phyloP scores from a whole-genome alignment of 2,329 filamentous ascomycete genomes.

The Cordyceps pruinosa region DNA sequence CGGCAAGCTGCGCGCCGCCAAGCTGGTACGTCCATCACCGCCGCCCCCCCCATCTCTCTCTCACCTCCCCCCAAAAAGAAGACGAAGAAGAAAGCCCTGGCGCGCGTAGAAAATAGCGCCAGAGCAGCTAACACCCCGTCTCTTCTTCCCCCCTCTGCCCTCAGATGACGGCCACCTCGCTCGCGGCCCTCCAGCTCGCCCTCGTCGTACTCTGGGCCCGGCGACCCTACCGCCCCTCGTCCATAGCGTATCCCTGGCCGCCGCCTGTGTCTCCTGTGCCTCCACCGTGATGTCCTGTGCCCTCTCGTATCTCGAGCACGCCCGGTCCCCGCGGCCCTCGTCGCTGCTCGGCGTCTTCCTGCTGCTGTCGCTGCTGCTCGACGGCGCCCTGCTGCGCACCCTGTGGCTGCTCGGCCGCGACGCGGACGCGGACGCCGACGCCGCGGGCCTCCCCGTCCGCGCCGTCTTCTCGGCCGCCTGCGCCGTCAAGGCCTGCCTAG shows the following conservation, averaged over 20 bases:
- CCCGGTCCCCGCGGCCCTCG: constrained; percentile 26
- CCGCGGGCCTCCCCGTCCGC: no score
- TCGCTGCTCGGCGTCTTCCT: constrained; percentile 28
- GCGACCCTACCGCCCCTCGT: constrained; percentile 15
- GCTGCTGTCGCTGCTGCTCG: constrained; percentile 27
- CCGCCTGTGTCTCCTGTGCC: constrained; percentile 26
- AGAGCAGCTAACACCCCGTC: background rate
- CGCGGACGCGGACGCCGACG: no score
- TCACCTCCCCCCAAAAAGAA: background rate
- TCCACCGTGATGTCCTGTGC: constrained; percentile 26
- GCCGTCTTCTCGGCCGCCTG: constrained; percentile 30
- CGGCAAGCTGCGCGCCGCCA: constrained; percentile 19
- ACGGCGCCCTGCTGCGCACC: constrained; percentile 27
- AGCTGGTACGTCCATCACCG: constrained; percentile 24
- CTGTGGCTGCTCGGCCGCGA: constrained; percentile 26
- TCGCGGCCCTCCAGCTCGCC: constrained; percentile 27
- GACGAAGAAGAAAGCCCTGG: no score
- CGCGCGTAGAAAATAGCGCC: background rate
- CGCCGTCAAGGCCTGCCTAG: constrained; percentile 27
- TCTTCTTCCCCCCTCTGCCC: background rate
- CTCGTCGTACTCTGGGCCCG: constrained; percentile 28
- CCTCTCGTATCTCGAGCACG: constrained; percentile 27
- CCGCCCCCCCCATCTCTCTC: no score
- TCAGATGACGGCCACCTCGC: constrained; percentile 20
- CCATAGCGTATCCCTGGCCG: constrained; percentile 24